These are phyloP conservation scores for Yarrowia porcina DNA, from an alignment of 805 yeast genomes.

Conservation along the genomic window DNA sequence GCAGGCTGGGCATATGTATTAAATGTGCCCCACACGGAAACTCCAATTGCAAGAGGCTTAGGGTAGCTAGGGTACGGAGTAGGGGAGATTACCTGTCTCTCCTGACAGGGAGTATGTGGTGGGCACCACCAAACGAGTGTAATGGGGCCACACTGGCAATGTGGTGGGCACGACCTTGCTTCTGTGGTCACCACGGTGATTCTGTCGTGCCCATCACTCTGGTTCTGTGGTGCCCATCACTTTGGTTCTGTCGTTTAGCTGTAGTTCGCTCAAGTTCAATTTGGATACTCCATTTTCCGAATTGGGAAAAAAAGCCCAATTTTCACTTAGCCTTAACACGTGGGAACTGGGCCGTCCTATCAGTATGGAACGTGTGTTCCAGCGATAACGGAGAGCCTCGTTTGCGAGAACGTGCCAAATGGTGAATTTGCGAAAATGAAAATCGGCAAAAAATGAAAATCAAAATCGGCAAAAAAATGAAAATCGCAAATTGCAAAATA, in stretches of 20 bases:
- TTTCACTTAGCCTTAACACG: not conserved
- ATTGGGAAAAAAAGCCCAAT: not conserved
- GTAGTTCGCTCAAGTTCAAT: no score
- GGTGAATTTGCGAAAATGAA: no score
- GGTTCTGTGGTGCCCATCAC: not conserved
- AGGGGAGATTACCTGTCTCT: no score
- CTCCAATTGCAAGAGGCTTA: no score
- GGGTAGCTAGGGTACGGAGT: no score
- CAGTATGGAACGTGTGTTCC: not conserved
- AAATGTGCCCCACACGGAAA: slow-evolving; percentile 5
- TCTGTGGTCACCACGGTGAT: not conserved
- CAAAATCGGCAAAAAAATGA: not conserved
- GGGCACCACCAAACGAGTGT: not conserved
- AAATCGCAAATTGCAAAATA: not conserved
- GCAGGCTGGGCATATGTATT: not conserved
- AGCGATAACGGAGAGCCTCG: not conserved
- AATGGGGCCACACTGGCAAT: not conserved
- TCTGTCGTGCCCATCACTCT: not conserved
- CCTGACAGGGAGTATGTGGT: no score
- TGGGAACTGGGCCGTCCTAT: slow-evolving; percentile 6
- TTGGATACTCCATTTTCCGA: not conserved
- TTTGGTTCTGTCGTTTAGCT: no score
- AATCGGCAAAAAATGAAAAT: no score
- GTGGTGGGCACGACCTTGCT: not conserved
- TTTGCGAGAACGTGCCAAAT: slow-evolving; percentile 19